phyloP scores from a whole-genome alignment of 768 basidiomycete species.

The Collybiopsis confluens region DNA sequence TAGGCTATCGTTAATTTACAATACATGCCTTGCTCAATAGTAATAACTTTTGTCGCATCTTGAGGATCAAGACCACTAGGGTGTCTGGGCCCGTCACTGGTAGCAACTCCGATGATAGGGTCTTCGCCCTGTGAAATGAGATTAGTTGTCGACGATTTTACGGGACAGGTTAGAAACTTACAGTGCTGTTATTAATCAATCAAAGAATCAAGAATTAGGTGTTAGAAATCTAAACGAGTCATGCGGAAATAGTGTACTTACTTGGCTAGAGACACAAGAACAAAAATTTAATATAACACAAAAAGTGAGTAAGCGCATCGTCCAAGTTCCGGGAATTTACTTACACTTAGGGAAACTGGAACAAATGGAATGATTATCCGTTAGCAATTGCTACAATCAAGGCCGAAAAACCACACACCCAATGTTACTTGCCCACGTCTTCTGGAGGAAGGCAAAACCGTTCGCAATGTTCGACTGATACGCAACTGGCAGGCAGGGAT shows the following conservation, averaged over 20 bases:
- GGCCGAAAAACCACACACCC: conserved; percentile 1
- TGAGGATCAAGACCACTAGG: conserved; percentile 8
- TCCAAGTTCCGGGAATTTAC: no score
- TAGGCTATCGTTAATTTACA: no score
- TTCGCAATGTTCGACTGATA: conserved; percentile 13
- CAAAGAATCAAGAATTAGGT: neutral
- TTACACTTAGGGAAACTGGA: no score
- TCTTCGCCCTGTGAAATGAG: conserved; percentile 4
- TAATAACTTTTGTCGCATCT: neutral
- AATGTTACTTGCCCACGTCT: conserved; percentile 12
- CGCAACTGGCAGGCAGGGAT: conserved; percentile 11
- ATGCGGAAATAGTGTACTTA: no score
- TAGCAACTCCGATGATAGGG: conserved; percentile 11
- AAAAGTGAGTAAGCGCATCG: no score
- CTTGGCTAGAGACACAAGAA: no score
- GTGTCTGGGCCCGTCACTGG: neutral
- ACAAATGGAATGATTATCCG: neutral
- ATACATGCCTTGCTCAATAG: no score
- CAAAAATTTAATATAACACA: no score
- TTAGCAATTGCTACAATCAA: neutral
- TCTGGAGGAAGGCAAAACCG: conserved; percentile 16
- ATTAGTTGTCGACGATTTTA: neutral
- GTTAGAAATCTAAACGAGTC: no score
- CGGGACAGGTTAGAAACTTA: no score
- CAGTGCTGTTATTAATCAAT: neutral